Percentiles rank a stretch among this genome's conserved stretches.
Evolutionary conservation across 1,139 yeast genomes (phyloP).

Genomic region (Lizanozyma gosingica): DNA sequence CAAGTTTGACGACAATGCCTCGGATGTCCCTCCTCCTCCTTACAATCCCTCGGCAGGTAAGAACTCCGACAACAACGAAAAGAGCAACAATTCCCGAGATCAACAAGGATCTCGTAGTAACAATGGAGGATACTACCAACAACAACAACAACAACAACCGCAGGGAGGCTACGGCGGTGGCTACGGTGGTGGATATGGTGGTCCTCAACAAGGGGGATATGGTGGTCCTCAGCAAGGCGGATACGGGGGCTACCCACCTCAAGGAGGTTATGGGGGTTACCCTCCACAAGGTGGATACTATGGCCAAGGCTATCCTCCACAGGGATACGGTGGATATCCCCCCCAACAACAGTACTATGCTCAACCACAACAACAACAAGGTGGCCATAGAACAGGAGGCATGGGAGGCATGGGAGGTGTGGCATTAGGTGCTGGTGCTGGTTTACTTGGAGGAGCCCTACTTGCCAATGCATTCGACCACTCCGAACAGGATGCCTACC

Average conservation of each 20-base stretch:
- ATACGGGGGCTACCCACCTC: conserved; percentile 7
- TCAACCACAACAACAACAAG: conserved; percentile 15
- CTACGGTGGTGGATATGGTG: conserved; percentile 2
- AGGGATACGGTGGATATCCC: conserved; percentile 6
- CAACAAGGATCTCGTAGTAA: conserved; percentile 4
- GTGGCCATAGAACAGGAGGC: conserved; percentile 15
- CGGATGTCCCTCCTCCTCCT: conserved; percentile 26
- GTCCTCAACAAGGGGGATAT: neutral
- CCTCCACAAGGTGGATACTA: conserved; percentile 12
- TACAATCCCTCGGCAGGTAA: conserved; percentile 21
- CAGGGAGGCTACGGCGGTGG: conserved; percentile 10
- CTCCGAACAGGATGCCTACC: conserved; percentile 15
- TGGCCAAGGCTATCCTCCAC: conserved; percentile 15
- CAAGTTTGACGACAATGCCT: conserved; percentile 21
- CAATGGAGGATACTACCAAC: conserved; percentile 7
- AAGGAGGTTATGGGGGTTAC: conserved; percentile 12
- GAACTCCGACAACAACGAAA: conserved; percentile 13
- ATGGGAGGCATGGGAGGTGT: conserved; percentile 35
- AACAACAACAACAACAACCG: conserved; percentile 9
- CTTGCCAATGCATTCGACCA: conserved; percentile 34
- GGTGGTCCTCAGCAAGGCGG: conserved; percentile 9
- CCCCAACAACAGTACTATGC: conserved; percentile 15
- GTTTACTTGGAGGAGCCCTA: conserved; percentile 67
- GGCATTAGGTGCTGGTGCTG: conserved; percentile 75
- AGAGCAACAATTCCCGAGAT: conserved; percentile 8